Base-by-base conservation (phyloP, 805 yeast genomes). In the Peterozyma toletana region DNA sequence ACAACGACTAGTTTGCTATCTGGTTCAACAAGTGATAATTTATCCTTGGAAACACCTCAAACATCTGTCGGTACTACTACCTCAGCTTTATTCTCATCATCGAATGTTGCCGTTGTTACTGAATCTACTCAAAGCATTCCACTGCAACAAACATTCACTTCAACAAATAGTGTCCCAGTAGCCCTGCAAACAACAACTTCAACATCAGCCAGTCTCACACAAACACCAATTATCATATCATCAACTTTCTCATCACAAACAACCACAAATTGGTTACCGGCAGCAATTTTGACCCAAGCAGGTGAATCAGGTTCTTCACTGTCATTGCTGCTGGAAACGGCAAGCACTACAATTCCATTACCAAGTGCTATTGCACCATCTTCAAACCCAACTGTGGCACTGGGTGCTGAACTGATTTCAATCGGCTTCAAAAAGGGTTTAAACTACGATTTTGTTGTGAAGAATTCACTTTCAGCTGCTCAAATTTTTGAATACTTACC, bases 401-500 rank as follows among this genome's bases (percentile, higher is more conserved):
- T 68, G 13, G 71, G 73, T 30, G 77, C 75, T 45, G 67, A 71
- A 41, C 61, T 80, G 44, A 77, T 89, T 42, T 80, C 84, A 39
- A 66, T 89, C 57, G 96, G 95, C 4, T 91, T 91, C 70, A 79
- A 80, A 54, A 64, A 78, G 46, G 77, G 82, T 3, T 76, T 89
- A 63, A 89, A 88, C 62, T 91, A 90, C 63, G 86, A 87, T 40
- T 87, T 85, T 59, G 86, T 87, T 47, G 95, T 83, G 37, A 64
- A 71, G 46, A 77, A 82, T 59, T 74, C 91, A 1, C 63, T 83
- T 41, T 73, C 93, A 2, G 84, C 90, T 11, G 93, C 96, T 3
- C 95, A 86, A 63, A 83, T 87, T 40, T 84, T 87, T 64, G 78
- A 84, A 55, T 89, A 81, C 61, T 71, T 93, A 55, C 97, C 98